Conservation (phyloP, 257 asterid genomes). For the Solanum peruvianum region DNA sequence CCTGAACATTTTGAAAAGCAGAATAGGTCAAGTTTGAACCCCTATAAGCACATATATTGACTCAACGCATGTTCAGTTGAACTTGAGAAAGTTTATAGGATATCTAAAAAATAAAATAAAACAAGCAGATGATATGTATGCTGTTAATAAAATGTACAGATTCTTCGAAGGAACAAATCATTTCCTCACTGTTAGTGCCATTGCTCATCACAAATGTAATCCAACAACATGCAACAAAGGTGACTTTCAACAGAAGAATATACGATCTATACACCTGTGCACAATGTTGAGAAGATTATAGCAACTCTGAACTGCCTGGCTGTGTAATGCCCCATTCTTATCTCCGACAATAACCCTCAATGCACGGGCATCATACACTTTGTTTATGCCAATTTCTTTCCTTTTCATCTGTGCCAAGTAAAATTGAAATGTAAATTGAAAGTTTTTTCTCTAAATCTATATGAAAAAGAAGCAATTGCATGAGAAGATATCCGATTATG, state of each 20-base stretch:
- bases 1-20: slow-evolving; percentile 27
- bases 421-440: slow-evolving; percentile 8
- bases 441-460: slow-evolving; percentile 2
- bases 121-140: not conserved
- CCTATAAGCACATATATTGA: not conserved
- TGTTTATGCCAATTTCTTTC: slow-evolving; percentile 64
- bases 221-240: not conserved
- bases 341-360: slow-evolving; percentile 93
- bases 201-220: slow-evolving; percentile 1
- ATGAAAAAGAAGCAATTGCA: not conserved
- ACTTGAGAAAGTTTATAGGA: not conserved
- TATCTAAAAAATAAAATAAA: not conserved
- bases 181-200: not conserved
- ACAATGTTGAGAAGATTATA: slow-evolving; percentile 88
- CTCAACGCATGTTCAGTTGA: not conserved
- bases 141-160: not conserved
- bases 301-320: slow-evolving; percentile 91
- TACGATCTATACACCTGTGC: slow-evolving; percentile 44
- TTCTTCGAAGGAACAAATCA: not conserved
- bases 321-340: slow-evolving; percentile 79
- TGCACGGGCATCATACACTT: slow-evolving; percentile 92
- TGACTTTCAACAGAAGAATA: not conserved
- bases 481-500: slow-evolving; percentile 6
- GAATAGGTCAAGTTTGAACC: not conserved
- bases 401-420: slow-evolving; percentile 64